A percentile compares a stretch with the other conserved stretches of the same genome.
These are phyloP conservation scores for Tylopilus sp. DNA, from an alignment of 768 basidiomycete genomes.

Conservation along the genomic window DNA sequence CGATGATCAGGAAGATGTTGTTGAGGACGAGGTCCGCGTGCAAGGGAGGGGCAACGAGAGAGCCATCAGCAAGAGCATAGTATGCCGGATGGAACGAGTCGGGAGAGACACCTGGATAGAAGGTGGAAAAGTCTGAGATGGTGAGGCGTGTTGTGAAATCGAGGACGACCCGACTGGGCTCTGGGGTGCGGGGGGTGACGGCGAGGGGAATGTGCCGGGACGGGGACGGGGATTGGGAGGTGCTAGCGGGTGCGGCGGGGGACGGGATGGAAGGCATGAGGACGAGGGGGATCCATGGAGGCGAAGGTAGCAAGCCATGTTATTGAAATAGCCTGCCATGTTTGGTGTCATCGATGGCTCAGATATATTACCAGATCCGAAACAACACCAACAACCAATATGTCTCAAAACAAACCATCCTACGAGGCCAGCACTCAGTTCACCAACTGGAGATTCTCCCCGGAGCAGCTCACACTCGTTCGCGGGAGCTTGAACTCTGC, in stretches of 20 bases:
- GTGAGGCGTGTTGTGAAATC: neutral
- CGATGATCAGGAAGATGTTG: neutral
- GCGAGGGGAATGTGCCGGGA: neutral
- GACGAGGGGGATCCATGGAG: neutral
- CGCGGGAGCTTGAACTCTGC: slow-evolving; percentile 68
- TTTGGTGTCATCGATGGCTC: neutral
- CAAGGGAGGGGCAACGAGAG: slow-evolving; percentile 2
- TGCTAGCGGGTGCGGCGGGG: neutral
- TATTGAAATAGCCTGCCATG: neutral
- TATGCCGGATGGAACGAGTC: neutral
- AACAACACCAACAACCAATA: neutral
- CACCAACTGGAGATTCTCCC: slow-evolving; percentile 87
- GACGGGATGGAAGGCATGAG: neutral
- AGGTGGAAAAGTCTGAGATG: neutral
- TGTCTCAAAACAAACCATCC: slow-evolving; percentile 36
- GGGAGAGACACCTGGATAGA: neutral
- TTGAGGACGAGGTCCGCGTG: neutral
- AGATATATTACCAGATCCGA: neutral
- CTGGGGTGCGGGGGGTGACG: neutral
- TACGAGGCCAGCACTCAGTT: slow-evolving; percentile 82
- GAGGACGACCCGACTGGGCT: neutral
- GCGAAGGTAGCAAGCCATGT: neutral
- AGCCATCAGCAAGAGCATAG: neutral
- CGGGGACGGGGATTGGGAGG: neutral
- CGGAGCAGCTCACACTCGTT: slow-evolving; percentile 54